Percentiles rank a stretch among this genome's conserved stretches.
Evolutionary conservation across 2,329 filamentous ascomycete species (phyloP).

Genomic region (Aspergillus arachidicola): DNA sequence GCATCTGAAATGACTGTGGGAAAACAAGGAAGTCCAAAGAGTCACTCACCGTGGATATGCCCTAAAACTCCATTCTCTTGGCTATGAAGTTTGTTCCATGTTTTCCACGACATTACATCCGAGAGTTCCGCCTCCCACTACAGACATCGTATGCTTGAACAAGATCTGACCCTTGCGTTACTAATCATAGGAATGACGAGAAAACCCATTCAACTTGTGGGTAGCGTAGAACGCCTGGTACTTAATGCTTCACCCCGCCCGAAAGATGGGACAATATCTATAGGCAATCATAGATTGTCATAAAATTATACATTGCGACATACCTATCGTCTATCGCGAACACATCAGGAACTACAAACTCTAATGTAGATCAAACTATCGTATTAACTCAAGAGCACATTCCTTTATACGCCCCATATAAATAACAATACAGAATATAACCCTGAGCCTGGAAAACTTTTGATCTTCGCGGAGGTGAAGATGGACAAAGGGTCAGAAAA

Average conservation of each 20-base stretch:
- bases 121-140: not conserved
- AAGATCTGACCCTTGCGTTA: not conserved
- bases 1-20: too few relatives aligned
- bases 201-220: too few relatives aligned
- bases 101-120: not conserved
- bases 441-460: conserved; percentile 8
- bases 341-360: not conserved
- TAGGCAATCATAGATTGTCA: not conserved
- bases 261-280: not conserved
- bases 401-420: conserved; percentile 5
- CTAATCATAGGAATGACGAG: not conserved
- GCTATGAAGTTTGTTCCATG: not conserved
- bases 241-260: not conserved
- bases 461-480: not conserved
- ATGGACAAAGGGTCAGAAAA: not conserved
- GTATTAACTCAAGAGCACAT: not conserved
- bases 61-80: not conserved
- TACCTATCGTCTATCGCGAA: not conserved
- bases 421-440: conserved; percentile 4
- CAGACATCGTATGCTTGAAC: not conserved
- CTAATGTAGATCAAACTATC: not conserved
- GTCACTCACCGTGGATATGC: not conserved
- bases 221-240: not conserved
- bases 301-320: not conserved
- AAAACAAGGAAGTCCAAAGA: not conserved